phyloP scores from a whole-genome alignment of 305 asterid genomes.

The Fraxinus albicans region DNA sequence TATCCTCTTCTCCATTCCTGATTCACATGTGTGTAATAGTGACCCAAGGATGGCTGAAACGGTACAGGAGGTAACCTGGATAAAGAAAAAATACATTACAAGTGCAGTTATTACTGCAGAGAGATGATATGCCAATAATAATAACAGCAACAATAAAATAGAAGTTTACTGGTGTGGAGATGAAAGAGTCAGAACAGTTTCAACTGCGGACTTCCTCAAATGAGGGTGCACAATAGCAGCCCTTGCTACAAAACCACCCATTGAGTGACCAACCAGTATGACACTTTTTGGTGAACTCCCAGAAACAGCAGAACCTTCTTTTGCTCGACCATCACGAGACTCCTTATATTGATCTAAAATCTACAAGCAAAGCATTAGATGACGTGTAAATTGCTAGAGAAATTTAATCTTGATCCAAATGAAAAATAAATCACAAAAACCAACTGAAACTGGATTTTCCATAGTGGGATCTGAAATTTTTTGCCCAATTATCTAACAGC shows the following conservation, averaged over 20 bases:
- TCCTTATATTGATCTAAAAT: slow-evolving; percentile 85
- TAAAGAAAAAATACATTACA: slow-evolving; percentile 18
- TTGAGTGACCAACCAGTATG: slow-evolving; percentile 96
- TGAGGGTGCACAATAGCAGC: slow-evolving; percentile 89
- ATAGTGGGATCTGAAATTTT: not conserved
- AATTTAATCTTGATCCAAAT: slow-evolving; percentile 1
- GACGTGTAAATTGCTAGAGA: slow-evolving; percentile 15
- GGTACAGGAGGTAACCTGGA: slow-evolving; percentile 89
- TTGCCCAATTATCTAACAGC: not conserved
- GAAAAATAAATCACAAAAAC: not conserved
- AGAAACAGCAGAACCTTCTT: slow-evolving; percentile 66
- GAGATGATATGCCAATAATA: slow-evolving; percentile 12
- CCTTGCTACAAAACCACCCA: slow-evolving; percentile 99
- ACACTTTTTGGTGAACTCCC: slow-evolving; percentile 74
- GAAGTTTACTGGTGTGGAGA: slow-evolving; percentile 88
- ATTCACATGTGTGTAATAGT: slow-evolving; percentile 75
- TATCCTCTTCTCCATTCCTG: slow-evolving; percentile 90
- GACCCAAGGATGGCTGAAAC: slow-evolving; percentile 93
- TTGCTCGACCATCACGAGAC: slow-evolving; percentile 56
- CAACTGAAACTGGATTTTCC: not conserved
- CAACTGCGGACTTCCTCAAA: slow-evolving; percentile 83
- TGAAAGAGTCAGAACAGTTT: slow-evolving; percentile 90
- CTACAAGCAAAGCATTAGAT: slow-evolving; percentile 35
- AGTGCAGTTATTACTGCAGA: slow-evolving; percentile 12
- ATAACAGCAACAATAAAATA: not conserved